Conservation (phyloP, 2,329 filamentous ascomycete species). For the Acrocalymma vagum region DNA sequence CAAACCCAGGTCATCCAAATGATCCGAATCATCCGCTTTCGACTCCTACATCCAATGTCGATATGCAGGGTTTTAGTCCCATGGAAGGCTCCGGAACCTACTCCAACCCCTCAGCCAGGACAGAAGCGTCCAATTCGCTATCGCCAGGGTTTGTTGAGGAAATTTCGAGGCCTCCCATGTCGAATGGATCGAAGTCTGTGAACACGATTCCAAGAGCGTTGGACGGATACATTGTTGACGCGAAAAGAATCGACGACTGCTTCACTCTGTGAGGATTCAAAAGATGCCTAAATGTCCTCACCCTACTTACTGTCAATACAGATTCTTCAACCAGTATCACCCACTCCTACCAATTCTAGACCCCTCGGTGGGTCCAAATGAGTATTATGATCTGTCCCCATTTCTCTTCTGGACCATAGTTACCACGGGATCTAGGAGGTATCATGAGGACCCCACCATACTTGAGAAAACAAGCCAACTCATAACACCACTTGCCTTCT, state of each 20-base stretch:
- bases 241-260: conserved; percentile 44
- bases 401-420: conserved; percentile 53
- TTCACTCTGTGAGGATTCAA: conserved; percentile 37
- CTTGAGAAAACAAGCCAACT: conserved; percentile 40
- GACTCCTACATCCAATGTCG: conserved; percentile 36
- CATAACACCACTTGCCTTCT: conserved; percentile 48
- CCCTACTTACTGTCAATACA: conserved; percentile 23
- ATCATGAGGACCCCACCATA: conserved; percentile 45
- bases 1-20: conserved; percentile 24
- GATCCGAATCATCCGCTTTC: conserved; percentile 35
- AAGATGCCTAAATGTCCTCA: neutral
- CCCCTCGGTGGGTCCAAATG: conserved; percentile 35
- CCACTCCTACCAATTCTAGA: conserved; percentile 45
- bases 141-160: conserved; percentile 33
- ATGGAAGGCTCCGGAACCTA: conserved; percentile 35
- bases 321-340: conserved; percentile 46
- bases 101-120: conserved; percentile 35
- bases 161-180: conserved; percentile 30
- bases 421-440: conserved; percentile 49
- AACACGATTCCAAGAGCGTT: conserved; percentile 34
- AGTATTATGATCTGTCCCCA: conserved; percentile 42
- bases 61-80: conserved; percentile 35
- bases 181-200: conserved; percentile 26
- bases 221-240: conserved; percentile 42
- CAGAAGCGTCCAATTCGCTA: conserved; percentile 36